Percentiles rank a stretch among this genome's conserved stretches.
These are phyloP conservation scores for Collybia nuda DNA, from an alignment of 768 basidiomycete genomes.

Conservation along the genomic window DNA sequence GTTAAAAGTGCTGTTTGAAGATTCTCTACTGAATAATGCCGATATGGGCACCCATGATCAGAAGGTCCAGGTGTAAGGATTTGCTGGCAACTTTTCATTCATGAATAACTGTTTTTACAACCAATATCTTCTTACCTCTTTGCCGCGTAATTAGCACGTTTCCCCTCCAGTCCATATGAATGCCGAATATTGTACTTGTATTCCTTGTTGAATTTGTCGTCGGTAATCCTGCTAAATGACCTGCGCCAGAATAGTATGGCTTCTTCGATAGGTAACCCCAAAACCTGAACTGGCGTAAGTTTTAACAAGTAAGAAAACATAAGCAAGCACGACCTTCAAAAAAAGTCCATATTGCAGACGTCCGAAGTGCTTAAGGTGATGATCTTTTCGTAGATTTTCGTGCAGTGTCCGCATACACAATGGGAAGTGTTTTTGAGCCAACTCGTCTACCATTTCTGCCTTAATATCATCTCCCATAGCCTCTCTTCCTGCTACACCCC, in stretches of 20 bases:
- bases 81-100: slow-evolving; percentile 71
- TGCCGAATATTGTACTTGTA: slow-evolving; percentile 98
- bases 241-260: slow-evolving; percentile 92
- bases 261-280: slow-evolving; percentile 93
- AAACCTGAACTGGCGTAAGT: slow-evolving; percentile 51
- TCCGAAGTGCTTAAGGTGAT: slow-evolving; percentile 91
- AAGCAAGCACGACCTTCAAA: slow-evolving; percentile 69
- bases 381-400: slow-evolving; percentile 70
- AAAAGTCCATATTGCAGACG: slow-evolving; percentile 91
- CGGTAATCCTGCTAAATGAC: slow-evolving; percentile 76
- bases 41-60: slow-evolving; percentile 92
- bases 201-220: slow-evolving; percentile 98
- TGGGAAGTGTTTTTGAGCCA: slow-evolving; percentile 89
- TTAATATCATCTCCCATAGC: slow-evolving; percentile 66
- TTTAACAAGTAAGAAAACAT: background rate
- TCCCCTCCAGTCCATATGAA: slow-evolving; percentile 91
- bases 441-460: slow-evolving; percentile 91
- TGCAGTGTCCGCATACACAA: slow-evolving; percentile 94
- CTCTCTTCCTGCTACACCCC: slow-evolving; percentile 56
- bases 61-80: slow-evolving; percentile 65
- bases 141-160: slow-evolving; percentile 91
- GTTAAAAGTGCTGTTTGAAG: slow-evolving; percentile 75
- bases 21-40: slow-evolving; percentile 83
- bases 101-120: background rate
- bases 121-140: slow-evolving; percentile 58